Conservation (phyloP, 2,329 filamentous ascomycete species). For the Leptographium galeiforme region DNA sequence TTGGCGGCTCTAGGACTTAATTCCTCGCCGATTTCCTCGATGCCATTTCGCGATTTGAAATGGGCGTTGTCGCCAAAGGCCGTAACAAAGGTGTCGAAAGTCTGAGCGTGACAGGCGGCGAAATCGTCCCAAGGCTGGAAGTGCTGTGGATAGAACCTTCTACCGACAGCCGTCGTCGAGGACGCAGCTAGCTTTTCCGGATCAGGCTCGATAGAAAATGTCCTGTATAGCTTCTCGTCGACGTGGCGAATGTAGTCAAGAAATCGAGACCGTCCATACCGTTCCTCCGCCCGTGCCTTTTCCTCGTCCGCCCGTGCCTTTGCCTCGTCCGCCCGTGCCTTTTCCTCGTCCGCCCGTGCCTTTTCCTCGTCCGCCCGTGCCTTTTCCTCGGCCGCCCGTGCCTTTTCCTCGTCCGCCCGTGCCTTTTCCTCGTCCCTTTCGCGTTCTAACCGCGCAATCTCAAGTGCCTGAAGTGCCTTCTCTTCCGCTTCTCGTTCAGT, state of each 20-base stretch:
- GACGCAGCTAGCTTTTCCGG: background rate
- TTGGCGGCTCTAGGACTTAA: background rate
- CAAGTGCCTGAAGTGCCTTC: background rate
- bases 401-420: background rate
- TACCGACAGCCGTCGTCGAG: background rate
- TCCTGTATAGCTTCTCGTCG: background rate
- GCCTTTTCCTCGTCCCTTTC: background rate
- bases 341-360: background rate
- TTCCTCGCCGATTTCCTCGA: background rate
- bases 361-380: background rate
- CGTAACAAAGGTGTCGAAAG: background rate
- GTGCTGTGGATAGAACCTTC: background rate
- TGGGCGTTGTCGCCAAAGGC: background rate
- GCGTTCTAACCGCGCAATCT: background rate
- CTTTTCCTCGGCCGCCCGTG: background rate
- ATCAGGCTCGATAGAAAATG: background rate
- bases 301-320: background rate
- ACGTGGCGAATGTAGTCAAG: background rate
- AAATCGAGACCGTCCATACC: background rate
- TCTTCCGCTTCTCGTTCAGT: no score
- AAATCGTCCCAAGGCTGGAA: slow-evolving; percentile 2
- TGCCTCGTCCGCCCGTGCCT: background rate
- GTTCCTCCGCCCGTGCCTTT: background rate
- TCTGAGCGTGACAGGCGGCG: background rate
- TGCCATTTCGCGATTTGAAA: background rate